Evolutionary conservation across 1,139 yeast genomes (phyloP).

Genomic region (Pichia cactophila): DNA sequence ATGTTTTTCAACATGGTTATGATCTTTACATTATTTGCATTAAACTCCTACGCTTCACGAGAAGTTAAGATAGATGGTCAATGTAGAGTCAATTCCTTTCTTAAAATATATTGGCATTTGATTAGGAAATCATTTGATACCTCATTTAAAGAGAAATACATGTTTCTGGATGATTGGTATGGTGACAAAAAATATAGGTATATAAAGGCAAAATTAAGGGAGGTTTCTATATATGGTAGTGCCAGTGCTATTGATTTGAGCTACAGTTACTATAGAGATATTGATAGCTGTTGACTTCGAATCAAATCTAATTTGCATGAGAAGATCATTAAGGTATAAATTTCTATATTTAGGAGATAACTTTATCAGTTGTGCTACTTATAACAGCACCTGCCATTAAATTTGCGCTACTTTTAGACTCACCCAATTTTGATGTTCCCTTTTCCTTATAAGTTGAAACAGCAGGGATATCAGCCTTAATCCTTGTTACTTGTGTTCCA

Average conservation of each 20-base stretch:
- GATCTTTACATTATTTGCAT: slow-evolving; percentile 6
- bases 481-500: slow-evolving; percentile 77
- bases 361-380: slow-evolving; percentile 18
- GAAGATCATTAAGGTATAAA: neutral
- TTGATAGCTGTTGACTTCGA: neutral
- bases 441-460: slow-evolving; percentile 93
- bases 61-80: slow-evolving; percentile 12
- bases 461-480: slow-evolving; percentile 95
- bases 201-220: slow-evolving; percentile 5
- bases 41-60: slow-evolving; percentile 12
- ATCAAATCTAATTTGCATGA: neutral
- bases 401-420: slow-evolving; percentile 29
- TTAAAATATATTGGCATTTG: slow-evolving; percentile 11
- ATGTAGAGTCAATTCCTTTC: slow-evolving; percentile 3
- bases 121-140: slow-evolving; percentile 1
- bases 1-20: slow-evolving; percentile 9
- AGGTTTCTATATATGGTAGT: slow-evolving; percentile 1
- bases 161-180: slow-evolving; percentile 17
- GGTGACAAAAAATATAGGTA: slow-evolving; percentile 14
- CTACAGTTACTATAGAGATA: neutral
- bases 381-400: slow-evolving; percentile 29
- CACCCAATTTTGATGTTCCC: slow-evolving; percentile 80
- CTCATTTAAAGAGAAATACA: slow-evolving; percentile 5
- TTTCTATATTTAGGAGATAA: slow-evolving; percentile 2
- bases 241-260: neutral